phyloP scores from a whole-genome alignment of 345 rosid genomes.

The Eucalyptus erythrocorys region DNA sequence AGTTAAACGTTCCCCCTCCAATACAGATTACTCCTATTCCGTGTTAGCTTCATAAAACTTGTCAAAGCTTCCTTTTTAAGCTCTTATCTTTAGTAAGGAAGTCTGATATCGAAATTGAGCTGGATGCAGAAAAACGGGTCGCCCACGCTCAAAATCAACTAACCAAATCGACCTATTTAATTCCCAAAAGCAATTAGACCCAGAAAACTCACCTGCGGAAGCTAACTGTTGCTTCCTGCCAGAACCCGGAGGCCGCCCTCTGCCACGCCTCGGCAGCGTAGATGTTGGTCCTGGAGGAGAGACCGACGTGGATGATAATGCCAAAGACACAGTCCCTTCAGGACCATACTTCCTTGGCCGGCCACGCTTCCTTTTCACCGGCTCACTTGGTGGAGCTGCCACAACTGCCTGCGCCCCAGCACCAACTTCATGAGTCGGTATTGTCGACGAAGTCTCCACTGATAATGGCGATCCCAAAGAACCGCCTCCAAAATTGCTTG shows the following conservation, averaged over 20 bases:
- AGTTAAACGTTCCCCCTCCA: neutral
- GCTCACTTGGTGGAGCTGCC: constrained; percentile 25
- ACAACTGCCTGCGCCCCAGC: constrained; percentile 28
- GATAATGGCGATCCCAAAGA: constrained; percentile 35
- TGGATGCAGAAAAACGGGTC: neutral
- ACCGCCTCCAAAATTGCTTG: constrained; percentile 35
- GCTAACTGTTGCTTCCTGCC: constrained; percentile 69
- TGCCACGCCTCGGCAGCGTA: constrained; percentile 68
- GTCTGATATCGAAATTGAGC: neutral
- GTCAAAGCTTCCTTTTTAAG: neutral
- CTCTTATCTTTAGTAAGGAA: neutral
- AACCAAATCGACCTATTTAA: neutral
- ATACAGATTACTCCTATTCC: neutral
- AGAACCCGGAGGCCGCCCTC: constrained; percentile 88
- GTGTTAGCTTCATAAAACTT: neutral
- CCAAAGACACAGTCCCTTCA: constrained; percentile 68
- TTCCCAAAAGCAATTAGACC: neutral
- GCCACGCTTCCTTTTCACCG: constrained; percentile 71
- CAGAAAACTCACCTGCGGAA: constrained; percentile 45
- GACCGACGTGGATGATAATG: constrained; percentile 57
- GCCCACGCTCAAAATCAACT: neutral
- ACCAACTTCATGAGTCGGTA: constrained; percentile 47
- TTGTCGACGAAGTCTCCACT: constrained; percentile 38
- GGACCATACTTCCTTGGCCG: constrained; percentile 86
- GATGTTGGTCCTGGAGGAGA: constrained; percentile 36